These are phyloP conservation scores for Ceratobasidium papillatum DNA, from an alignment of 1,284 basidiomycete genomes.

Conservation along the genomic window DNA sequence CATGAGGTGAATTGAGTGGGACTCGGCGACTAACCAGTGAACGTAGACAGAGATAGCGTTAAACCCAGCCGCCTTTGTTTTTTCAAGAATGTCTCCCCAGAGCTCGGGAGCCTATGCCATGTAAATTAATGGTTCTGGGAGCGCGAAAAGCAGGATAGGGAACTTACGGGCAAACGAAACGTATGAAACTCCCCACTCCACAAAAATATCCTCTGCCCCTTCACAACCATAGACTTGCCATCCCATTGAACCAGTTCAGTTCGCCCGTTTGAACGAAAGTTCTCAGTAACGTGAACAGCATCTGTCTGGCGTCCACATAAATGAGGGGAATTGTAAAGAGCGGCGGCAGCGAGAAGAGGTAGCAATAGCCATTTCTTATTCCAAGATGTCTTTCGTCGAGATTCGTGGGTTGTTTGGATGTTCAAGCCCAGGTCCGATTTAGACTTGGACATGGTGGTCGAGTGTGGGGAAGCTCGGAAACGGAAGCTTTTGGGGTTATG, in stretches of 20 bases:
- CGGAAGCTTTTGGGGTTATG: neutral
- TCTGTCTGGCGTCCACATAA: neutral
- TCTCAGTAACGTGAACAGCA: neutral
- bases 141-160: neutral
- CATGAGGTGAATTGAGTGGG: neutral
- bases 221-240: constrained; percentile 64
- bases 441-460: constrained; percentile 11
- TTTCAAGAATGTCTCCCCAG: constrained; percentile 85
- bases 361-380: constrained; percentile 25
- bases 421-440: neutral
- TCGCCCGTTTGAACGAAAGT: constrained; percentile 51
- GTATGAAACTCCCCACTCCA: constrained; percentile 79
- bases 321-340: neutral
- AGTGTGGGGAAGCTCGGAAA: neutral
- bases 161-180: constrained; percentile 74
- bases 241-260: constrained; percentile 65
- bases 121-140: too few relatives aligned
- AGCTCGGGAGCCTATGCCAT: constrained; percentile 59
- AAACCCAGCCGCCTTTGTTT: constrained; percentile 81
- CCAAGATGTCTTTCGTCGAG: neutral
- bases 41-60: constrained; percentile 78
- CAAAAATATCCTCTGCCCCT: constrained; percentile 64
- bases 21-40: constrained; percentile 52
- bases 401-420: neutral
- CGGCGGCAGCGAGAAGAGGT: constrained; percentile 4